These are phyloP conservation scores for Rosa lucieae DNA, from an alignment of 306 rosid species.

Conservation along the genomic window DNA sequence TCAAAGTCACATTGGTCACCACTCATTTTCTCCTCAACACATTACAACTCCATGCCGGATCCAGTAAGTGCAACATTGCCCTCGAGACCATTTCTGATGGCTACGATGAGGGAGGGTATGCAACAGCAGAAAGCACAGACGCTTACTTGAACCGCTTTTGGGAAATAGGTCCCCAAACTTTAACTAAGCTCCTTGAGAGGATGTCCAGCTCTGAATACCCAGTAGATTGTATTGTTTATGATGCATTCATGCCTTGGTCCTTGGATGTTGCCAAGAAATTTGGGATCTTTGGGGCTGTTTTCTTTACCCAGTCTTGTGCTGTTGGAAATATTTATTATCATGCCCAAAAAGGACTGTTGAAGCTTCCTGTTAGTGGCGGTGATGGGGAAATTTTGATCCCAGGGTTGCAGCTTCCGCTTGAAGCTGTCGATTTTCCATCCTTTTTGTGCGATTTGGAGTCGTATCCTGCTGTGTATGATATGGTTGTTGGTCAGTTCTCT, in stretches of 20 bases:
- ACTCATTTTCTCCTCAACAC: constrained; percentile 23
- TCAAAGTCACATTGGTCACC: constrained; percentile 32
- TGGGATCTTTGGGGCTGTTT: constrained; percentile 19
- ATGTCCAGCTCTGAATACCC: constrained; percentile 4
- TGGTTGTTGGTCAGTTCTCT: constrained; percentile 50
- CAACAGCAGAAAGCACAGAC: background rate
- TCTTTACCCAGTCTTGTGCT: constrained; percentile 36
- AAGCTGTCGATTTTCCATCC: constrained; percentile 48
- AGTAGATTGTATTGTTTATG: constrained; percentile 30
- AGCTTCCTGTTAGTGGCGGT: constrained; percentile 12
- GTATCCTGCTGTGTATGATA: constrained; percentile 43
- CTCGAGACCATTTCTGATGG: constrained; percentile 52
- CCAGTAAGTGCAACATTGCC: background rate
- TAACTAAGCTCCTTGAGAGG: background rate
- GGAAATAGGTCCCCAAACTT: constrained; percentile 24
- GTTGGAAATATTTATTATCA: constrained; percentile 24
- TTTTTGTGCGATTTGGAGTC: constrained; percentile 29
- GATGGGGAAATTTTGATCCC: constrained; percentile 28
- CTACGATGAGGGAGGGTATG: background rate
- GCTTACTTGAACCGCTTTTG: constrained; percentile 34
- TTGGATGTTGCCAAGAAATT: constrained; percentile 20
- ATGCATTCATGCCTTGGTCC: constrained; percentile 28
- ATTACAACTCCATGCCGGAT: background rate
- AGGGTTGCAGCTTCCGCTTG: constrained; percentile 47
- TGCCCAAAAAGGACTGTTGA: background rate